Evolutionary conservation across 805 yeast genomes (phyloP), one percentile per base, ranked within the genome.

Genomic region (Hemisphaericaspora nanyangensis): DNA sequence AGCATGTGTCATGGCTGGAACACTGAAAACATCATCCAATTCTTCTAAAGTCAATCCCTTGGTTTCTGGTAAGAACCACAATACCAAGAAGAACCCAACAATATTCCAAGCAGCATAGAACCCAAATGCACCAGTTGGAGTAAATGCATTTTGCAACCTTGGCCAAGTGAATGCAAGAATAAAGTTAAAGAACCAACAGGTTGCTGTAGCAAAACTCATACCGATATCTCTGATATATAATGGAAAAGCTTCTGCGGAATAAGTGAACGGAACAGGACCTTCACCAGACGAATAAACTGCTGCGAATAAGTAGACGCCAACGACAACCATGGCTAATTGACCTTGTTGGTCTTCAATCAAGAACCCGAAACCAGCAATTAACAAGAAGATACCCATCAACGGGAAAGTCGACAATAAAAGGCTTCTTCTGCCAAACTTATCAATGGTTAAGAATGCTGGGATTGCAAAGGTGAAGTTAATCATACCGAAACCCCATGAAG

Each of bases 221-320:
- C 91, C 90, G 38, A 85, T 63, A 48, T 86, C 89, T 63, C 95
- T 77, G 45, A 85, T 77, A 53, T 83, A 82, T 52, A 85, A 68
- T 44, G 91, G 87, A 66, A 83, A 67, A 77, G 51, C 85, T 60
- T 87, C 95, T 7, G 95, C 95, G 17, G 89, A 81, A 55, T 87
- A 85, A 2, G 93, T 83, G 65, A 87, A 87, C 3, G 95, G 95
- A 32, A 87, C 93, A 11, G 93, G 95, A 31, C 95, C 95, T 58
- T 84, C 87, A 39, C 95, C 91, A 3, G 85, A 78, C 0, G 95
- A 84, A 62, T 87, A 87, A 40, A 83, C 82, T 31, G 78, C 72
- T 0, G 87, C 68, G 60, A 76, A 86, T 22, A 87, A 55, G 56
- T 87, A 87, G 42, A 87, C 80, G 48, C 93, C 95, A 44, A 79